These are phyloP conservation scores for Porosira glacialis DNA, from an alignment of 352 stramenopile species.

Conservation along the genomic window DNA sequence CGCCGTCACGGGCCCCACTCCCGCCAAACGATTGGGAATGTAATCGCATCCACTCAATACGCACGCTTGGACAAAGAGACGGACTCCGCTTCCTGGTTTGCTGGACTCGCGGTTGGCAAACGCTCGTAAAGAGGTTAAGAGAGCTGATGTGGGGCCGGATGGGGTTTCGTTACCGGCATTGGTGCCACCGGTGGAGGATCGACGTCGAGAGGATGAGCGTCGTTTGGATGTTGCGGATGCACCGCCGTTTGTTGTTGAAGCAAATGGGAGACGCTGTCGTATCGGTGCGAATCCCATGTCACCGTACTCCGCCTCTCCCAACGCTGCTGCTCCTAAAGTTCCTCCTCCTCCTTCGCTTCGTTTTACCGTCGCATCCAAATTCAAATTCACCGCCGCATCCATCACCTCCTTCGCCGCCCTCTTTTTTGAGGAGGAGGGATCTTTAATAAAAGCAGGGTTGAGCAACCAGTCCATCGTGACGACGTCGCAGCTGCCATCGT, in stretches of 20 bases:
- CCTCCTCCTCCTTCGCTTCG: neutral
- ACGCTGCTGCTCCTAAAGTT: neutral
- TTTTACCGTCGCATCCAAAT: constrained; percentile 1
- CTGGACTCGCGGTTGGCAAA: constrained; percentile 51
- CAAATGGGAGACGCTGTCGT: constrained; percentile 21
- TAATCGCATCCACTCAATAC: constrained; percentile 83
- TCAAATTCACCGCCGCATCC: neutral
- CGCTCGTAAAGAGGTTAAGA: constrained; percentile 54
- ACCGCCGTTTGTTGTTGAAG: neutral
- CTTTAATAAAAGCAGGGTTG: constrained; percentile 37
- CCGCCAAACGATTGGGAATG: constrained; percentile 57
- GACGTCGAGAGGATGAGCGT: too few relatives aligned
- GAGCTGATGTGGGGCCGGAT: constrained; percentile 12
- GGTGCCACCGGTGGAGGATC: too few relatives aligned
- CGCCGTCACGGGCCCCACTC: constrained; percentile 69
- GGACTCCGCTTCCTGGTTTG: constrained; percentile 52
- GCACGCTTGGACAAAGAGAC: constrained; percentile 81
- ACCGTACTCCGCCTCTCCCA: constrained; percentile 24
- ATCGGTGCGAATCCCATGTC: constrained; percentile 41
- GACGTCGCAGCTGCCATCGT: constrained; percentile 68
- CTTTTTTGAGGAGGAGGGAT: too few relatives aligned
- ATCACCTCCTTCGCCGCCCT: neutral
- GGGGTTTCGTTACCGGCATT: neutral
- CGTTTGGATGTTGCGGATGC: neutral
- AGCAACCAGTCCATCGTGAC: constrained; percentile 78